A percentile compares a stretch with the other conserved stretches of the same genome.
Conservation (phyloP, 2,329 filamentous ascomycete species). For the Alternaria atra region DNA sequence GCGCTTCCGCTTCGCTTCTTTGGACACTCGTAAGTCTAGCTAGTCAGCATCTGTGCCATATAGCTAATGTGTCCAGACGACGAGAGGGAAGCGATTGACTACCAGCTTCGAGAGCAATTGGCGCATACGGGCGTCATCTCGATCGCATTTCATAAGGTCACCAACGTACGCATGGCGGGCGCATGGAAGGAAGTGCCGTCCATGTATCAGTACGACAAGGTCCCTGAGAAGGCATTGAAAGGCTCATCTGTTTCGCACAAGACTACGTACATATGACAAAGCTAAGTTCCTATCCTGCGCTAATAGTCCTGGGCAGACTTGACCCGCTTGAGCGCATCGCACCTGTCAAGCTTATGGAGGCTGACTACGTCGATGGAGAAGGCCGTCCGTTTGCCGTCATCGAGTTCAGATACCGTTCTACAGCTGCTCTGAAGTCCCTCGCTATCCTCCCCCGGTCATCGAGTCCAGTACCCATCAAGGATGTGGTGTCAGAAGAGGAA, state of each 20-base stretch:
- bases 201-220: constrained; percentile 1
- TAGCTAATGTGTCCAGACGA: neutral
- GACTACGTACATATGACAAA: neutral
- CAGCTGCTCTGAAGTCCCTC: constrained; percentile 35
- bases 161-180: constrained; percentile 1
- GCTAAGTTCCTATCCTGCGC: neutral
- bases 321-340: constrained; percentile 3
- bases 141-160: constrained; percentile 1
- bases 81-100: neutral
- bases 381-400: constrained; percentile 21
- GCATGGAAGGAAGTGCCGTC: constrained; percentile 4
- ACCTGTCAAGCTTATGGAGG: constrained; percentile 5
- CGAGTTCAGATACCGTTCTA: constrained; percentile 28
- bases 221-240: constrained; percentile 17
- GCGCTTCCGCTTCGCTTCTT: constrained; percentile 7
- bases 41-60: neutral
- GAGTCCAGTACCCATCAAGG: constrained; percentile 20
- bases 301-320: constrained; percentile 1
- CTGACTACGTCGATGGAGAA: constrained; percentile 4
- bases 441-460: constrained; percentile 34
- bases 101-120: neutral
- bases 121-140: constrained; percentile 6
- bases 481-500: neutral
- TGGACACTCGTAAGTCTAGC: constrained; percentile 10
- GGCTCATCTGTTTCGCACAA: constrained; percentile 11